Evolutionary conservation across 345 rosid species (phyloP), one percentile per base, ranked within the genome.

Genomic region (Rhodamnia rubescens): DNA sequence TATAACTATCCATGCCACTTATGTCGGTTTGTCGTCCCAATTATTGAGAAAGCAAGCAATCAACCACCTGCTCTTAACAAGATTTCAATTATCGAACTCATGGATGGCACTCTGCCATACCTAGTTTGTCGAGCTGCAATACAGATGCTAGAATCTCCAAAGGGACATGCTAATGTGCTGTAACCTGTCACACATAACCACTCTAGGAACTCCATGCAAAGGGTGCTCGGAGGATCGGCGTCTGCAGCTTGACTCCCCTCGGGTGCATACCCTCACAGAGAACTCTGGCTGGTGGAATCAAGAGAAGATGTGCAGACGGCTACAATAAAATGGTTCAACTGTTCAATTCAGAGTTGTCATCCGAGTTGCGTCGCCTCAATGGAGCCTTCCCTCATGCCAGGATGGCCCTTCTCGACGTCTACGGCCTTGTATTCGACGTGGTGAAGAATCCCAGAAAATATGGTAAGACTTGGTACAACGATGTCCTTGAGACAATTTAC

Each of bases 221-320:
- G 0, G 93, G 93, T 15, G 93, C 90, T 27, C 80, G 93, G 47
- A 87, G 84, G 83, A 84, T 91, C 3, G 86, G 54, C 3, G 83
- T 87, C 2, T 51, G 87, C 1, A 27, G 90, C 6, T 14, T 84
- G 15, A 88, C 86, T 3, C 89, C 91, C 5, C 53, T 90, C 0
- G 93, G 92, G 40, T 90, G 92, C 59, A 36, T 90, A 53, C 93
- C 93, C 2, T 36, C 85, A 13, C 74, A 80, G 53, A 86, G 89
- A 81, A 87, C 90, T 3, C 8, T 88, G 24, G 82, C 59, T 9
- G 91, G 91, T 81, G 85, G 85, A 2, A 6, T 8, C 14, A 15
- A 59, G 13, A 89, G 93, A 83, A 69, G 53, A 4, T 89, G 91
- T 42, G 87, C 57, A 1, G 85, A 84, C 53, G 26, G 50, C 18